Conservation (phyloP, 2,329 filamentous ascomycete genomes). For the Amauroascus niger region DNA sequence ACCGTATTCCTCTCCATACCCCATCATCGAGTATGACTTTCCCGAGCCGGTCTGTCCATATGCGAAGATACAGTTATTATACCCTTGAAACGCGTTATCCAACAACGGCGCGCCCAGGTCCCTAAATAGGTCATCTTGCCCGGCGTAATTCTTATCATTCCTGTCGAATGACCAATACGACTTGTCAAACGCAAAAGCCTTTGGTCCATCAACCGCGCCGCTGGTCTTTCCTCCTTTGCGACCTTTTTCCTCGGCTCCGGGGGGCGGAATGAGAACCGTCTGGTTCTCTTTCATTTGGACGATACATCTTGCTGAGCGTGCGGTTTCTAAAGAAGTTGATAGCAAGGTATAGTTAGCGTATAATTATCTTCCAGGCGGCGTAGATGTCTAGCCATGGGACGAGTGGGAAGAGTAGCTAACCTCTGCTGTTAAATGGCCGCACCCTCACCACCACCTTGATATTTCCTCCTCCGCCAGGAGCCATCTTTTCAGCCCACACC, state of each 20-base stretch:
- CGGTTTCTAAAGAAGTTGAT: slow-evolving; percentile 56
- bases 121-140: slow-evolving; percentile 77
- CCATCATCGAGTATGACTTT: slow-evolving; percentile 99
- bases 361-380: no score
- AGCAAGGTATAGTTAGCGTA: neutral
- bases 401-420: slow-evolving; percentile 40
- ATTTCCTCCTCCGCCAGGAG: slow-evolving; percentile 73
- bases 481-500: slow-evolving; percentile 43
- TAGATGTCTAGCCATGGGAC: neutral
- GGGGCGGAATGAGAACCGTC: slow-evolving; percentile 70
- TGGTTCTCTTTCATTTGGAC: slow-evolving; percentile 92
- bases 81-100: slow-evolving; percentile 96
- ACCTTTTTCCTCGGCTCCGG: slow-evolving; percentile 43
- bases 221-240: slow-evolving; percentile 34
- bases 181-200: slow-evolving; percentile 89
- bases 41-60: slow-evolving; percentile 97
- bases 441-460: slow-evolving; percentile 99
- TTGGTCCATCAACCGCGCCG: slow-evolving; percentile 55
- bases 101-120: slow-evolving; percentile 83
- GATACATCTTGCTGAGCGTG: slow-evolving; percentile 88
- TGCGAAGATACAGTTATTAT: slow-evolving; percentile 99
- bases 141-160: slow-evolving; percentile 69
- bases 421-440: slow-evolving; percentile 91
- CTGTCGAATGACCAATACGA: slow-evolving; percentile 98
- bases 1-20: slow-evolving; percentile 88